Conservation (phyloP, 116 monocot species). For the Papilionanthe hybrid region DNA sequence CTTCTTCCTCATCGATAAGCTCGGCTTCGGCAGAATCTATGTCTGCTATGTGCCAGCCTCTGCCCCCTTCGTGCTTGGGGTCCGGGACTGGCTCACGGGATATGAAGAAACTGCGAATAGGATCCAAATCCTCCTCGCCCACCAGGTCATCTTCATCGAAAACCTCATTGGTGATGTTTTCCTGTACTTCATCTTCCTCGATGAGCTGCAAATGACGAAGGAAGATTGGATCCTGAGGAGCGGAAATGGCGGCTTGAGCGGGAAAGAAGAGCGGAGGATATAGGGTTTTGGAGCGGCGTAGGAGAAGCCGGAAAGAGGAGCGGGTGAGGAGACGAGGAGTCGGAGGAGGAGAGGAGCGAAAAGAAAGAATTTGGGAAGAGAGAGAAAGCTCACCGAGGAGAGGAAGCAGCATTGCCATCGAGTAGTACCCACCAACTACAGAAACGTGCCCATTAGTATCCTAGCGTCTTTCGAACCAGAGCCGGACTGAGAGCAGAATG, state of each 20-base stretch:
- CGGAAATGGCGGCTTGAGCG: not conserved
- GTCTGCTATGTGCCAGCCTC: conserved; percentile 49
- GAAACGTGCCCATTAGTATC: too few relatives aligned
- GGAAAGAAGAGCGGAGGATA: conserved; percentile 16
- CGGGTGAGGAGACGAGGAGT: not conserved
- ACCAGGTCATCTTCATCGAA: conserved; percentile 2
- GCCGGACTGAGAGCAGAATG: too few relatives aligned
- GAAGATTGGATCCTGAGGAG: conserved; percentile 27
- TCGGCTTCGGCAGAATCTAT: conserved; percentile 6
- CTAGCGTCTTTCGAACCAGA: too few relatives aligned
- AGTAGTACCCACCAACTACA: not conserved
- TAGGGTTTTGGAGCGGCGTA: conserved; percentile 10
- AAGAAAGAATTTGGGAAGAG: conserved; percentile 4
- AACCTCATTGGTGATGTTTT: conserved; percentile 2
- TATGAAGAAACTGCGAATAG: conserved; percentile 51
- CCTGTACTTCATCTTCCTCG: conserved; percentile 14
- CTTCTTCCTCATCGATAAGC: not conserved
- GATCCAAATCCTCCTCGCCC: conserved; percentile 31
- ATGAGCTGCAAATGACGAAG: conserved; percentile 37
- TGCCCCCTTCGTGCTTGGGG: conserved; percentile 48
- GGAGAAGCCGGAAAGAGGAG: conserved; percentile 2
- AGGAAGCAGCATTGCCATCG: conserved; percentile 1
- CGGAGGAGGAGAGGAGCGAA: conserved; percentile 1
- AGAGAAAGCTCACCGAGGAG: not conserved
- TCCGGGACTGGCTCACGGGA: conserved; percentile 27